Conservation (phyloP, 148 eudicot species). For the Dianthus caryophyllus region DNA sequence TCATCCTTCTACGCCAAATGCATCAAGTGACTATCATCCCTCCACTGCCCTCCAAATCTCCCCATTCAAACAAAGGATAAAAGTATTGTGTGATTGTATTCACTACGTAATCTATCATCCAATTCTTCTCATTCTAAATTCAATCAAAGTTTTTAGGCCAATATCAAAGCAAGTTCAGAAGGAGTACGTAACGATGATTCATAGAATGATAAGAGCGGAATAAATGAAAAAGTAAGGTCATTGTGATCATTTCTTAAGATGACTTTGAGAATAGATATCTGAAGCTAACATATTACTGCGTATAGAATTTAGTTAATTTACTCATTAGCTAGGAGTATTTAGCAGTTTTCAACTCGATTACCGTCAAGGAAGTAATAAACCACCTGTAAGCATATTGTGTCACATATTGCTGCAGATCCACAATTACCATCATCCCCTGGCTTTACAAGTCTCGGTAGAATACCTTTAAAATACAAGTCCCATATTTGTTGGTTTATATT, state of each 20-base stretch:
- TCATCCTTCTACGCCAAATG: no score
- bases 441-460: slow-evolving; percentile 81
- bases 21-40: no score
- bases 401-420: slow-evolving; percentile 80
- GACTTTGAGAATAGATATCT: not conserved
- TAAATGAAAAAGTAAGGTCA: not conserved
- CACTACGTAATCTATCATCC: not conserved
- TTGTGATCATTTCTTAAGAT: not conserved
- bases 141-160: not conserved
- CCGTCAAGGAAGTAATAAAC: not conserved
- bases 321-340: no score
- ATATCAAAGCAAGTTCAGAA: not conserved
- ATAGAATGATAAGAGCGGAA: not conserved
- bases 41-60: no score
- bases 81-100: no score
- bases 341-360: slow-evolving; percentile 33
- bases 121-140: not conserved
- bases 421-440: slow-evolving; percentile 85
- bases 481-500: slow-evolving; percentile 71
- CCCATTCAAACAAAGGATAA: no score
- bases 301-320: no score
- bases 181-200: not conserved
- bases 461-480: slow-evolving; percentile 75
- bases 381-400: slow-evolving; percentile 94
- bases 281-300: not conserved